Conservation (phyloP, 75 land plant genomes). For the Azolla pinnata region DNA sequence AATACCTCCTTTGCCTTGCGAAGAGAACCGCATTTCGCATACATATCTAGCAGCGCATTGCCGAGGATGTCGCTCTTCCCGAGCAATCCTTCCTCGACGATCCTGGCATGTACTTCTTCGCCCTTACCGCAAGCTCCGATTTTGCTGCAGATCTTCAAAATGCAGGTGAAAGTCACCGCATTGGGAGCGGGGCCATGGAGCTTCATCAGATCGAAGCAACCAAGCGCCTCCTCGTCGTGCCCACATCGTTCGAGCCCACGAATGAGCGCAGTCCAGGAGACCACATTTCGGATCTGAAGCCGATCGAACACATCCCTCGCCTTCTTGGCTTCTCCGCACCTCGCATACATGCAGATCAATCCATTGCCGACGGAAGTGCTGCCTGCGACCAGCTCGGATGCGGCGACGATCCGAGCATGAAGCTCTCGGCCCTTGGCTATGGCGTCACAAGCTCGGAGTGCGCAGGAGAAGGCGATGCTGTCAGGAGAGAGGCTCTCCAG, state of each 20-base stretch:
- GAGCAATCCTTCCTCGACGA: background rate
- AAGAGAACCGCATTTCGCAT: constrained; percentile 34
- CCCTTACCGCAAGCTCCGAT: background rate
- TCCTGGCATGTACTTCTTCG: background rate
- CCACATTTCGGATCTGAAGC: background rate
- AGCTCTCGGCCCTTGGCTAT: no score
- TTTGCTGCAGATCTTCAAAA: background rate
- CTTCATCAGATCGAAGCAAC: background rate
- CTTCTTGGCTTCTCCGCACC: background rate
- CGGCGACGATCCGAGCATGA: no score
- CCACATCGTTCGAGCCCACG: background rate
- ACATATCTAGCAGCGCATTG: constrained; percentile 33
- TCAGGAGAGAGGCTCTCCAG: no score
- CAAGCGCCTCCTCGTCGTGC: background rate
- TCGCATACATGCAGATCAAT: no score
- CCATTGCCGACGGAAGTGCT: no score
- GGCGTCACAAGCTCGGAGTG: no score
- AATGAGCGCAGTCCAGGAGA: background rate
- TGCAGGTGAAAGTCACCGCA: background rate
- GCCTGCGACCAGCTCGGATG: no score
- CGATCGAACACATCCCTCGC: background rate
- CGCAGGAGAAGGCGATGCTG: no score
- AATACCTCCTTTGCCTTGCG: constrained; percentile 22
- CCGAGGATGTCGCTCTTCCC: background rate
- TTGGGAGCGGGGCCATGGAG: background rate